Percentiles rank a stretch among this genome's conserved stretches.
Evolutionary conservation across 768 basidiomycete species (phyloP).

Genomic region (Pholiota conissans): DNA sequence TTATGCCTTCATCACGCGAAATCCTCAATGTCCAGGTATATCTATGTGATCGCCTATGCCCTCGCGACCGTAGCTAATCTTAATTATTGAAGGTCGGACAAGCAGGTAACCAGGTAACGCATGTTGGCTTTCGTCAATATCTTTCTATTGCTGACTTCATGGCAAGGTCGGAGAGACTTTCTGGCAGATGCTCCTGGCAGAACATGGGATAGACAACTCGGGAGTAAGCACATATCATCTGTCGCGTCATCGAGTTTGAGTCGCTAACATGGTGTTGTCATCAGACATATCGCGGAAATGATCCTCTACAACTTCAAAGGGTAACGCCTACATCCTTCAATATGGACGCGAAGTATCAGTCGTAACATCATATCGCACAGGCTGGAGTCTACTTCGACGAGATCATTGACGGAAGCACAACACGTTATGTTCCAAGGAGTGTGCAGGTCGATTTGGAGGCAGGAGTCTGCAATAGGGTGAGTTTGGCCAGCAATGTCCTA

Average conservation of each 20-base stretch:
- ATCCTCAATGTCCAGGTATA: slow-evolving; percentile 80
- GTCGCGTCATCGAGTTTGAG: background rate
- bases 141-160: slow-evolving; percentile 11
- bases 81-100: slow-evolving; percentile 58
- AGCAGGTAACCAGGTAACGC: slow-evolving; percentile 53
- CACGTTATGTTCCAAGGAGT: slow-evolving; percentile 88
- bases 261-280: slow-evolving; percentile 3
- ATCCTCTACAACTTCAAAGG: slow-evolving; percentile 72
- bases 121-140: slow-evolving; percentile 4
- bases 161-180: slow-evolving; percentile 75
- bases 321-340: slow-evolving; percentile 36
- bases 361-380: slow-evolving; percentile 32
- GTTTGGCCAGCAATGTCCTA: slow-evolving; percentile 22
- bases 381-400: slow-evolving; percentile 84
- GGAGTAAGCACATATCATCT: slow-evolving; percentile 50
- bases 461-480: slow-evolving; percentile 78
- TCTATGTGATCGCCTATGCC: background rate
- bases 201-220: slow-evolving; percentile 76
- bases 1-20: slow-evolving; percentile 48
- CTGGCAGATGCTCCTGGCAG: slow-evolving; percentile 85
- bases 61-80: background rate
- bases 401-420: slow-evolving; percentile 39
- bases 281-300: slow-evolving; percentile 70
- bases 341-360: background rate
- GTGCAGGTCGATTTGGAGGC: slow-evolving; percentile 90